Percentiles rank a stretch among this genome's conserved stretches.
These are phyloP conservation scores for Hygrocybe coccinea DNA, from an alignment of 768 basidiomycete genomes.

Conservation along the genomic window DNA sequence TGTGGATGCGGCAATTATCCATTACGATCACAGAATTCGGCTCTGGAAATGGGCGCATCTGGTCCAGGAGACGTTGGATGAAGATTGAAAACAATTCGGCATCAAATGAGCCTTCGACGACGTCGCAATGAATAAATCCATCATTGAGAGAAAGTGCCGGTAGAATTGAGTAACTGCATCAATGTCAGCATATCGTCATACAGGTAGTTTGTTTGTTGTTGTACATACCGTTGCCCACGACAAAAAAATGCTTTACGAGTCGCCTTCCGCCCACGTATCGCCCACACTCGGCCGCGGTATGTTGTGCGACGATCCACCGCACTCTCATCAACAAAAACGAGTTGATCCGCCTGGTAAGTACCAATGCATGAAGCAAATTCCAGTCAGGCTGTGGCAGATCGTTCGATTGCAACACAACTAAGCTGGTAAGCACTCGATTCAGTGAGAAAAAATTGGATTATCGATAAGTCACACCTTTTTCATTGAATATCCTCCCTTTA, in stretches of 20 bases:
- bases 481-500: constrained; percentile 1
- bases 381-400: neutral
- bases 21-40: constrained; percentile 29
- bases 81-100: neutral
- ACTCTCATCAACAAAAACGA: neutral
- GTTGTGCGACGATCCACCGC: constrained; percentile 14
- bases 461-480: constrained; percentile 1
- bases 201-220: neutral
- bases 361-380: neutral
- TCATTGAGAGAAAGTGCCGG: constrained; percentile 4
- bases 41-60: neutral
- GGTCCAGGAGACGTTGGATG: constrained; percentile 2
- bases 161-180: constrained; percentile 1
- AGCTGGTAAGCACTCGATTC: neutral
- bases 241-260: constrained; percentile 6
- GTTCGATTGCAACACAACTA: neutral
- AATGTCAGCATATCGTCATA: too few relatives aligned
- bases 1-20: constrained; percentile 38
- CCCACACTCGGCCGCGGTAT: neutral
- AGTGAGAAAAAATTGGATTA: neutral
- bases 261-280: constrained; percentile 10
- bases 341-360: neutral
- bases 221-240: neutral
- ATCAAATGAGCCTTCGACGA: constrained; percentile 4
- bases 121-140: constrained; percentile 5